phyloP scores from a whole-genome alignment of 768 basidiomycete species.

The Agrocybe praecox region DNA sequence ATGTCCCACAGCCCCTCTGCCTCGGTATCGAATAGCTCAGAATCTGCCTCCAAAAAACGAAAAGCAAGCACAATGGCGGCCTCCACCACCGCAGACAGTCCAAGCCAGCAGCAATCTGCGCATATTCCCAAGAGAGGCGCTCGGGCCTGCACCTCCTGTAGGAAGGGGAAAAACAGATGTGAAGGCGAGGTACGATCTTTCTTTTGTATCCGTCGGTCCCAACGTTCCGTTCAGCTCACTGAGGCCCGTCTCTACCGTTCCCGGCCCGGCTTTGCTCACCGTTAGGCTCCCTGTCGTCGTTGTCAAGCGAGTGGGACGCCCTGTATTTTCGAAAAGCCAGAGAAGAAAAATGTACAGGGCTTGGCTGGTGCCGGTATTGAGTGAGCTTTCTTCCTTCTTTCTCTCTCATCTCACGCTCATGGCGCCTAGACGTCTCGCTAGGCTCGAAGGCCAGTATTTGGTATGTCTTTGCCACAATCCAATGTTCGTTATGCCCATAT shows the following conservation, averaged over 20 bases:
- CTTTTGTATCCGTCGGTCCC: slow-evolving; percentile 33
- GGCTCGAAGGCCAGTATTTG: slow-evolving; percentile 85
- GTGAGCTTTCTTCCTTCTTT: slow-evolving; percentile 42
- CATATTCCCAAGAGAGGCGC: slow-evolving; percentile 92
- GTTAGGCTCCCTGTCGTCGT: slow-evolving; percentile 85
- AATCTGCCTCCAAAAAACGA: slow-evolving; percentile 58
- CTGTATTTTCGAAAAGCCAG: slow-evolving; percentile 90
- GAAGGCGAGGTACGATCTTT: slow-evolving; percentile 77
- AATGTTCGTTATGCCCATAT: not conserved
- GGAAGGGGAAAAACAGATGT: slow-evolving; percentile 92
- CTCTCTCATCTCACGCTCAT: slow-evolving; percentile 22
- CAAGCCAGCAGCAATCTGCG: slow-evolving; percentile 33
- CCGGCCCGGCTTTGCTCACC: slow-evolving; percentile 66
- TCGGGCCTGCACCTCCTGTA: slow-evolving; percentile 84
- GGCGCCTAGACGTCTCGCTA: slow-evolving; percentile 67
- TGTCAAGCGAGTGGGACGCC: slow-evolving; percentile 81
- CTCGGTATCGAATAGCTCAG: slow-evolving; percentile 57
- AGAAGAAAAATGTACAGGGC: slow-evolving; percentile 73
- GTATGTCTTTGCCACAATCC: slow-evolving; percentile 38
- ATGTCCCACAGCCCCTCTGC: slow-evolving; percentile 74
- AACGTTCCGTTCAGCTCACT: slow-evolving; percentile 55
- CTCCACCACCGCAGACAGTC: slow-evolving; percentile 33
- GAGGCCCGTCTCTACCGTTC: slow-evolving; percentile 66
- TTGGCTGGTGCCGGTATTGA: slow-evolving; percentile 71
- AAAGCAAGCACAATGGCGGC: slow-evolving; percentile 44